phyloP scores from a whole-genome alignment of 2,329 filamentous ascomycete genomes.

The Daldinia eschscholtzii region DNA sequence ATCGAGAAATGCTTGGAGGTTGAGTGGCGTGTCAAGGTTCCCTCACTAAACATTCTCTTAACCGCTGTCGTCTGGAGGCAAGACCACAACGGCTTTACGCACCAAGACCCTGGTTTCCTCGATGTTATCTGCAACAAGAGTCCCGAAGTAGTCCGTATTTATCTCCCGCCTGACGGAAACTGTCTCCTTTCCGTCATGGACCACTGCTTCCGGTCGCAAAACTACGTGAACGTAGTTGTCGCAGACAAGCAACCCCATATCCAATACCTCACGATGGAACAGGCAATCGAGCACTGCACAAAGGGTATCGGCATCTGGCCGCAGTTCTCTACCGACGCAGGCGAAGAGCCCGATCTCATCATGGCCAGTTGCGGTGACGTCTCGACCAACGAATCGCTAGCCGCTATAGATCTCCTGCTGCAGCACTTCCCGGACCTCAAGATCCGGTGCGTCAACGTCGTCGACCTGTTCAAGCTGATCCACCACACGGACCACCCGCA shows the following conservation, averaged over 20 bases:
- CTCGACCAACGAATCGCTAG: conserved; percentile 78
- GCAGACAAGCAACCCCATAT: conserved; percentile 84
- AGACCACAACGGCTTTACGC: conserved; percentile 87
- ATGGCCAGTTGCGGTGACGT: conserved; percentile 84
- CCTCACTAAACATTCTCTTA: conserved; percentile 83
- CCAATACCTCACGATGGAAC: conserved; percentile 80
- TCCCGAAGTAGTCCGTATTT: conserved; percentile 83
- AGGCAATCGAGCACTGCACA: conserved; percentile 79
- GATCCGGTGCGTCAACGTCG: conserved; percentile 83
- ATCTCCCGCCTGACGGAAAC: conserved; percentile 84
- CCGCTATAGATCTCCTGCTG: conserved; percentile 80
- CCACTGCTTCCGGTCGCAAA: conserved; percentile 78
- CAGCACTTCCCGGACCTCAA: conserved; percentile 78
- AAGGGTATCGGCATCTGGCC: conserved; percentile 85
- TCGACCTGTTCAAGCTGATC: conserved; percentile 85
- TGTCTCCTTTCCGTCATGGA: conserved; percentile 80
- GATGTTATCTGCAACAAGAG: conserved; percentile 85
- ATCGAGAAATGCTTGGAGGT: conserved; percentile 85
- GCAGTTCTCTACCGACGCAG: conserved; percentile 78
- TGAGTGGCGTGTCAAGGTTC: conserved; percentile 79
- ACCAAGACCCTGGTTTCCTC: conserved; percentile 84
- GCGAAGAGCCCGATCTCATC: conserved; percentile 77
- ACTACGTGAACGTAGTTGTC: conserved; percentile 86
- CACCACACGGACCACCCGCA: conserved; percentile 78
- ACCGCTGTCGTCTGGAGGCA: conserved; percentile 85